Conservation (phyloP, 2,329 filamentous ascomycete species). For the Fusarium sublunatum region DNA sequence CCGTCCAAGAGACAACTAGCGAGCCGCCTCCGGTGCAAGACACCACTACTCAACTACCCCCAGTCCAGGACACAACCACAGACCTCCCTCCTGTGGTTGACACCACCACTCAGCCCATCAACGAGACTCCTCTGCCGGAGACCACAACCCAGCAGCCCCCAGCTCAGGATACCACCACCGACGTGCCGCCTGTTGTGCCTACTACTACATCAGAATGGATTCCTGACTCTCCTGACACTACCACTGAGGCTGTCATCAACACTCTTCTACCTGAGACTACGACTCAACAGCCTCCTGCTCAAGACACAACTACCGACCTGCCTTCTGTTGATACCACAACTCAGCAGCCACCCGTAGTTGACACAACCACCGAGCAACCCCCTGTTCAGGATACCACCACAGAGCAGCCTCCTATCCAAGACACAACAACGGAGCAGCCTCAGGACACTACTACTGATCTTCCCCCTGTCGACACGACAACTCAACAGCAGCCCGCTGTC, state of each 20-base stretch:
- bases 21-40: not conserved
- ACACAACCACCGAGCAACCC: conserved; percentile 2
- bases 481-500: not conserved
- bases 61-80: conserved; percentile 1
- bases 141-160: not conserved
- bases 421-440: conserved; percentile 1
- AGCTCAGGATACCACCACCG: not conserved
- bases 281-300: not conserved
- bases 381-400: conserved; percentile 4
- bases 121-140: not conserved
- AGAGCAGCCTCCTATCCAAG: not conserved
- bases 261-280: not conserved
- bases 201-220: not conserved
- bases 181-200: not conserved
- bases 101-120: not conserved
- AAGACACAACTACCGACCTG: not conserved
- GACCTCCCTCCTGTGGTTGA: not conserved
- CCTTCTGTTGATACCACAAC: conserved; percentile 1
- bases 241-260: not conserved
- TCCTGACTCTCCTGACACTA: not conserved
- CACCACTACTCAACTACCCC: not conserved
- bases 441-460: not conserved
- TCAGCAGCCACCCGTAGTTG: not conserved
- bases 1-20: not conserved
- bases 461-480: not conserved